Evolutionary conservation across 768 basidiomycete genomes (phyloP), one percentile per base, ranked within the genome.

Genomic region (Cystobasidium onofrii): DNA sequence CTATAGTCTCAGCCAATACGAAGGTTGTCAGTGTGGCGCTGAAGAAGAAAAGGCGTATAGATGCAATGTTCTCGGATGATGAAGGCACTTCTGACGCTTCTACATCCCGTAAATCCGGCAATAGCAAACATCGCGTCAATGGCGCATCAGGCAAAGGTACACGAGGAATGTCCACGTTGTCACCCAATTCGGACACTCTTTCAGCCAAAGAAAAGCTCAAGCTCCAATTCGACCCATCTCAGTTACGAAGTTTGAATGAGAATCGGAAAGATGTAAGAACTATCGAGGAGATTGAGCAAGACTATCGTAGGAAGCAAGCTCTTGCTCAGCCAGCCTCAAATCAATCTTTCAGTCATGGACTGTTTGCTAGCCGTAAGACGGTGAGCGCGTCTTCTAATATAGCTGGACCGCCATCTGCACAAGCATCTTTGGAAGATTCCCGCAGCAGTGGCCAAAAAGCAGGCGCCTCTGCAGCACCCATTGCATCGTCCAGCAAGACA

Each of bases 201-300:
- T 72, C 76, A 0, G 75, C 76, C 3, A 75, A 76, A 13, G 74
- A 76, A 39, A 75, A 76, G 10, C 67, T 78, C 55, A 76, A 75
- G n/a, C 69, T 76, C 10, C 44, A 60, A 7, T 75, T 77, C 67
- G 36, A 57, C 31, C 61, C 73, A 2, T 66, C 72, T 39, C 41
- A 31, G 1, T 62, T 73, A 29, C 41, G 64, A 4, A 71, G 33
- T n/a, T 36, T 71, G 15, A 73, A 73, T 34, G 73, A 77, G 29
- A 75, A 76, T 71, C 78, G 78, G 74, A 73, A 77, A 23, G 78
- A 79, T 55, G 70, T 57, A 1, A 74, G 78, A 3, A 79, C 78
- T 25, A 77, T 79, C 39, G 78, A 79, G 34, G 78, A 79, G 75
- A 74, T 79, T 29, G 77, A 79, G 74, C 61, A 73, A 25, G 78